Conservation (phyloP, 2,329 filamentous ascomycete genomes). For the Apiospora arundinis region DNA sequence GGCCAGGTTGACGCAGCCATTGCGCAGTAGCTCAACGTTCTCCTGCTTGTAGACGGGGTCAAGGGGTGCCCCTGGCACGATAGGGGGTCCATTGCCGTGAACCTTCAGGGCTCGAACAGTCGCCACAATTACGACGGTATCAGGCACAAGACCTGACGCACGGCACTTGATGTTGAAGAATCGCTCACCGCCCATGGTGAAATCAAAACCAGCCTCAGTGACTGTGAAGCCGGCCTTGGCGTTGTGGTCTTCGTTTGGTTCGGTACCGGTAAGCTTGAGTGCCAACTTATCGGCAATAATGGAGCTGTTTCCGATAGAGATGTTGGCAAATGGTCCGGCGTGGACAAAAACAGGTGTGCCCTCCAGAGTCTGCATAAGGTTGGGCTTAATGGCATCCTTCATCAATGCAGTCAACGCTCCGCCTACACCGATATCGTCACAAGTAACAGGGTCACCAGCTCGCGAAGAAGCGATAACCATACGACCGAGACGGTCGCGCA, state of each 20-base stretch:
- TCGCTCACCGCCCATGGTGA: slow-evolving; percentile 98
- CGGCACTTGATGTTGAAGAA: slow-evolving; percentile 99
- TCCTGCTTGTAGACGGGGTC: slow-evolving; percentile 89
- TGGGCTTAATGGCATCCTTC: slow-evolving; percentile 98
- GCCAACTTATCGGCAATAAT: slow-evolving; percentile 95
- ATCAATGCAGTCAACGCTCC: slow-evolving; percentile 93
- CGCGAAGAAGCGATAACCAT: slow-evolving; percentile 95
- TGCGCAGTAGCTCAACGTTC: slow-evolving; percentile 88
- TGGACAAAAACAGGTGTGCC: slow-evolving; percentile 98
- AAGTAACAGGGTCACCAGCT: slow-evolving; percentile 88
- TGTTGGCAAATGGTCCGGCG: slow-evolving; percentile 97
- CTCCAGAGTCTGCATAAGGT: slow-evolving; percentile 97
- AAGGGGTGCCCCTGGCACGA: slow-evolving; percentile 85
- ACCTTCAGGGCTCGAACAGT: slow-evolving; percentile 97
- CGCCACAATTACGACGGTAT: slow-evolving; percentile 93
- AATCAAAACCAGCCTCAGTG: slow-evolving; percentile 97
- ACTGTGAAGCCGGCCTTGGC: slow-evolving; percentile 90
- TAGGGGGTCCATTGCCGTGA: slow-evolving; percentile 94
- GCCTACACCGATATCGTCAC: slow-evolving; percentile 91
- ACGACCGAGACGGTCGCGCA: slow-evolving; percentile 89
- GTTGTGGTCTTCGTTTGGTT: slow-evolving; percentile 84
- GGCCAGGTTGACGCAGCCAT: slow-evolving; percentile 90
- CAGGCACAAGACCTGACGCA: slow-evolving; percentile 88
- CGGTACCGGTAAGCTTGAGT: slow-evolving; percentile 92
- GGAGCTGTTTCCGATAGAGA: slow-evolving; percentile 95